Evolutionary conservation across 805 yeast species (phyloP), one percentile per base, ranked within the genome.

Genomic region (Torulaspora maleeae): DNA sequence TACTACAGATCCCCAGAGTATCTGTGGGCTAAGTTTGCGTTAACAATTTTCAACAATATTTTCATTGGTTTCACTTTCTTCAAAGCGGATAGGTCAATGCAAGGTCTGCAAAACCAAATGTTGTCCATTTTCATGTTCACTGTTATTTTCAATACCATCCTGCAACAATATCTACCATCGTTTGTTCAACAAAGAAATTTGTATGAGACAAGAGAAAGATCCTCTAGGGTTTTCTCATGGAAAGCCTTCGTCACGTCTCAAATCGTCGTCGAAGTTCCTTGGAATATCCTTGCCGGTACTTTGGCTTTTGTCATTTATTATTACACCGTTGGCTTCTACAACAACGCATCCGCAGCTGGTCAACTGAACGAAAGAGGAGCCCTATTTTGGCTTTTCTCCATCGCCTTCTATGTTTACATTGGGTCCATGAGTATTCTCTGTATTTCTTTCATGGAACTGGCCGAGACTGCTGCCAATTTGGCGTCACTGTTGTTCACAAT

Each of bases 71-170:
- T 83, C 65, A 76, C 88, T 3, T 82, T 83, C 65, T 86, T 77
- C 72, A 81, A 80, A 49, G 85, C 91, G 19, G 71, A 72, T 46
- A 74, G 71, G 15, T 73, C 86, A 2, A 59, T 76, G 38, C 91
- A 79, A 66, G 82, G 86, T 60, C 63, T 86, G 56, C 95, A 88
- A 64, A 86, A 86, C 66, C 93, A 83, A 69, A 80, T 85, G 88
- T 78, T 83, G 55, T 72, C 89, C 2, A 60, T 83, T 36, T 86
- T 86, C 69, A 82, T 84, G 87, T 75, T 80, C 56, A 60, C 78
- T 33, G 72, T 78, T 54, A 69, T 76, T 40, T 72, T 79, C 66
- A 73, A 74, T 52, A 79, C 84, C 19, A 57, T 80, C 54, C 59
- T 79, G 40, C 78, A 80, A 52, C 89, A 83, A 62, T 72, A 77